Base-by-base conservation (phyloP, 2,329 filamentous ascomycete species). In the Zymoseptoria crescenta region DNA sequence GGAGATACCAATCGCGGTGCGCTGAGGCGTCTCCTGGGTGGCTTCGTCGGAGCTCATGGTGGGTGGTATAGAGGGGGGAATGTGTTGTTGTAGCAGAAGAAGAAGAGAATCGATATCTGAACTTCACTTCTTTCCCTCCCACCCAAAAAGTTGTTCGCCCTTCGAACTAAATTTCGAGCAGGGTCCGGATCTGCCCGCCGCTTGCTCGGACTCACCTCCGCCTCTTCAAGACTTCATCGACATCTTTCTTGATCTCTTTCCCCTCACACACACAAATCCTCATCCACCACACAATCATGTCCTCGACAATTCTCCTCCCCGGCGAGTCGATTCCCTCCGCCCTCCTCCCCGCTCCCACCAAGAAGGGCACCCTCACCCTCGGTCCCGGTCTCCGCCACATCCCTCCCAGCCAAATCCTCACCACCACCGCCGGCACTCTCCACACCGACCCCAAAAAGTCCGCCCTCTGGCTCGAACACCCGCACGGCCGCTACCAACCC, bases 351-450 rank as follows among this genome's bases (percentile, higher is more conserved):
- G 83, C 83, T 29, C 81, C 87, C 62, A 89, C 86, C 66, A 81
- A 80, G 60, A 80, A 80, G 64, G 69, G 69, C 57, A 84, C 90
- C 48, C 79, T 96, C 63, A 89, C 89, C 58, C 81, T 96, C 27
- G 92, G 92, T 28, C 89, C 91, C 16, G 92, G 92, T 57, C 81
- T 96, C 59, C 87, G 88, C 62, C 86, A 95, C 73, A 85, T 91
- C 60, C 89, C 89, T 50, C 87, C 89, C n/a, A 83, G 82, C 65
- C 85, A 84, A 48, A 85, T 94, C 67, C 80, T 86, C 63, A 80
- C 88, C 63, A 86, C 86, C 57, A 80, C 89, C 63, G 82, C 84
- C 57, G 86, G 86, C 67, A 81, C 85, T 68, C 80, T 92, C 58
- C 80, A 84, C 60, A 83, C 82, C 60, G 87, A 93, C 73, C 77